Percentiles rank a stretch among this genome's conserved stretches.
phyloP scores from a whole-genome alignment of 805 yeast genomes.

The Nakazawaea ernobii region DNA sequence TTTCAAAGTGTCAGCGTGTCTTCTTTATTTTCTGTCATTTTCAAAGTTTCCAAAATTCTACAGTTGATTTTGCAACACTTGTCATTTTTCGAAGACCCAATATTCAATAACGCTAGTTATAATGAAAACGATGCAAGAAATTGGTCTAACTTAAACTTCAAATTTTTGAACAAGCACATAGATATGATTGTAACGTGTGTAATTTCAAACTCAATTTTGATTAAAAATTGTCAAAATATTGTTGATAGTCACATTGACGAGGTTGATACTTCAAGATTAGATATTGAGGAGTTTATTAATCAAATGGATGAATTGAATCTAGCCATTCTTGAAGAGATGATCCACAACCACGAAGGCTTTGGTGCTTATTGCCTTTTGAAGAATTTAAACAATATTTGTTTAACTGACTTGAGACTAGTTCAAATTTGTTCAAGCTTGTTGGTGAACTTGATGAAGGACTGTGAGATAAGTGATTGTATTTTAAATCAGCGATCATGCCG shows the following conservation, averaged over 20 bases:
- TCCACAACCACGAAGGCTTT: slow-evolving; percentile 26
- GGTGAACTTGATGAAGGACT: slow-evolving; percentile 16
- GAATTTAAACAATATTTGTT: slow-evolving; percentile 25
- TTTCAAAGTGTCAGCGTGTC: too few species aligned
- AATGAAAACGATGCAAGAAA: too few species aligned
- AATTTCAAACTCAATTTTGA: slow-evolving; percentile 16
- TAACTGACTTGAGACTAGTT: slow-evolving; percentile 27
- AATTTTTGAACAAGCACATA: slow-evolving; percentile 20
- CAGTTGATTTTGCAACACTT: slow-evolving; percentile 13
- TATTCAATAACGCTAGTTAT: too few species aligned
- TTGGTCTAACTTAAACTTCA: slow-evolving; percentile 18
- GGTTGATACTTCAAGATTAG: too few species aligned
- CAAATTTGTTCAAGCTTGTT: slow-evolving; percentile 18
- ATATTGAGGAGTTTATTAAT: not conserved
- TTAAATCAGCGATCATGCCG: slow-evolving; percentile 15
- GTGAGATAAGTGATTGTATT: slow-evolving; percentile 9
- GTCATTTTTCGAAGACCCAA: too few species aligned
- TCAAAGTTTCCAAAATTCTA: slow-evolving; percentile 8
- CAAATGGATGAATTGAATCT: slow-evolving; percentile 12
- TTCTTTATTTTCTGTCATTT: not conserved
- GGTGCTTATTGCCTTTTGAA: slow-evolving; percentile 36
- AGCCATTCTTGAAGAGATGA: slow-evolving; percentile 16
- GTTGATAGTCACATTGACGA: too few species aligned
- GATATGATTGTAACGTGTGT: slow-evolving; percentile 18
- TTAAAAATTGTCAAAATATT: slow-evolving; percentile 13